Evolutionary conservation across 1,284 basidiomycete species (phyloP), one percentile per base, ranked within the genome.

Genomic region (Pseudozyma sp.): DNA sequence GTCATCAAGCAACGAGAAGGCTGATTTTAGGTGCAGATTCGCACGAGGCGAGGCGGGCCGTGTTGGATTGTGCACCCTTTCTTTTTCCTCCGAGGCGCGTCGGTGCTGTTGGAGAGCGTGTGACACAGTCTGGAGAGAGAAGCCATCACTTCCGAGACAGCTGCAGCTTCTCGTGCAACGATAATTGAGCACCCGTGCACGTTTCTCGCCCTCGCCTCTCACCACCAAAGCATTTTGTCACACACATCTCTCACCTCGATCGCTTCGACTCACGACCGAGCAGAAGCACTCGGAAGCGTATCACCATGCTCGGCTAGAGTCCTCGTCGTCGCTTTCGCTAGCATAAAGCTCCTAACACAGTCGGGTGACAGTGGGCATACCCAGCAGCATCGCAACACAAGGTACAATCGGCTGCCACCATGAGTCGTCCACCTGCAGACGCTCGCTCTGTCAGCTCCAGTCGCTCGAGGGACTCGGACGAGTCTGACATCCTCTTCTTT

Each of bases 401-500:
- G 7, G n/a, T 14, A 17, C 11, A 2, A 8, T 45, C 17, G 29
- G 5, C 30, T 31, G 31, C 50, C 56, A 34, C 24, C n/a, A 70
- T 70, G 68, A 61, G 54, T 37, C 45, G 16, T 2, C 57, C 29
- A 42, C n/a, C 57, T 14, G 49, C 57, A 8, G 68, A 70, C 30
- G 46, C 54, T 10, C 39, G 62, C 10, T 70, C 68, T 4, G 48
- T 70, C 35, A 29, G 45, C 45, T 65, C 68, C 11, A 57, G 65
- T 24, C 62, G 47, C 16, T 65, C 68, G 4, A 47, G 46, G 42
- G 61, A 60, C 29, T 64, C 65, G 43, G 64, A 65, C 34, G 57
- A 65, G 17, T 68, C 70, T 30, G 60, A 64, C 39, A 68, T 73
- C 40, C 44, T 73, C 51, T 73, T 68, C 54, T 73, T 73, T 24